These are phyloP conservation scores for Phyllosticta citribraziliensis DNA, from an alignment of 2,329 filamentous ascomycete genomes.

Conservation along the genomic window DNA sequence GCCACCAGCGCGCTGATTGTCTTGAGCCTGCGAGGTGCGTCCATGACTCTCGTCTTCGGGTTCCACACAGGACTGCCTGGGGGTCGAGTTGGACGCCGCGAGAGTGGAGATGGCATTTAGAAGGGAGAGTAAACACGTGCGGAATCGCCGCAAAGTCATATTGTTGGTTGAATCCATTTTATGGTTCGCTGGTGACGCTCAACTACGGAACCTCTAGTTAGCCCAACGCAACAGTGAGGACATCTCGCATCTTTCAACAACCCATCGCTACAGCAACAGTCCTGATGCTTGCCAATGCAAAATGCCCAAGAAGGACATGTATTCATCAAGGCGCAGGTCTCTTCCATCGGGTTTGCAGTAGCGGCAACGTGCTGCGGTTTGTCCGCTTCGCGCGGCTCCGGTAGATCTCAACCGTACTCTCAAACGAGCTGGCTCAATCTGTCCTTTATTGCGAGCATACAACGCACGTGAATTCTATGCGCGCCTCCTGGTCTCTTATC, in stretches of 20 bases:
- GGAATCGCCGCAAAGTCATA: neutral
- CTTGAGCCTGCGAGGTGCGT: neutral
- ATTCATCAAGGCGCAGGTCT: neutral
- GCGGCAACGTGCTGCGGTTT: neutral
- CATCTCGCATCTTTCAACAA: neutral
- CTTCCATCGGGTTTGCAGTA: neutral
- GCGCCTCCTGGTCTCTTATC: too few species aligned
- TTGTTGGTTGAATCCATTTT: neutral
- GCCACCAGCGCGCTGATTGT: neutral
- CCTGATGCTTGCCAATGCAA: neutral
- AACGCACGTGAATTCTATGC: too few species aligned
- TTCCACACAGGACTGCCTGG: neutral
- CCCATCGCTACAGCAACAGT: neutral
- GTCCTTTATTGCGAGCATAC: neutral
- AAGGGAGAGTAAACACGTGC: neutral
- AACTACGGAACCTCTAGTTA: neutral
- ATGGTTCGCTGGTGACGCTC: neutral
- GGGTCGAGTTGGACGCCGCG: neutral
- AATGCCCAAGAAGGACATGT: neutral
- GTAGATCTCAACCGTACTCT: neutral
- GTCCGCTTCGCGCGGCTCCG: neutral
- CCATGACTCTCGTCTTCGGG: neutral
- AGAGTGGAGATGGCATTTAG: neutral
- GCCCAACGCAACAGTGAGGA: neutral
- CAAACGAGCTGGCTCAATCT: neutral